Evolutionary conservation across 106 monocot species (phyloP), one percentile per base, ranked within the genome.

Genomic region (Vanilla planifolia): DNA sequence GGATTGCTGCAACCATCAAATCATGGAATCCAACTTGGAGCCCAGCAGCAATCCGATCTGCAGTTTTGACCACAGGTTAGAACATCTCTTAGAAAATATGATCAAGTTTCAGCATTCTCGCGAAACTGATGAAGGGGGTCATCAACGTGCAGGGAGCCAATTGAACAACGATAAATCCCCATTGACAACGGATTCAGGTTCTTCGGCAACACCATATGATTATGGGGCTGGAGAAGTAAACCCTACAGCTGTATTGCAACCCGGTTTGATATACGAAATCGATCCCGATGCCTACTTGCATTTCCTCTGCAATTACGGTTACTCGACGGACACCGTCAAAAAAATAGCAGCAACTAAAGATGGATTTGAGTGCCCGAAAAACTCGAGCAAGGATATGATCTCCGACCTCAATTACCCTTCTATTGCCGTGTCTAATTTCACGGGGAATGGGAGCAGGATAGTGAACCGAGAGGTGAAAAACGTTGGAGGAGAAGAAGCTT

Each of bases 261-360:
- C 87, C 0, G 92, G 92, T 16, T 73, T 87, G 10, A 69, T 92
- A 5, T 92, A 87, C 16, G 92, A 92, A 45, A 8, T 67, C 35
- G 70, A 42, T 11, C 48, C 68, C 0, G 56, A 64, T 5, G 87
- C 83, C 42, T 83, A 86, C 46, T 41, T 92, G 26, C 80, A 67
- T 22, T 92, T 92, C 44, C 73, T 92, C 17, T 92, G 92, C 73
- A 73, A 92, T 80, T 87, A 84, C 27, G 92, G 87, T 13, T 92
- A 87, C 67, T 16, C 67, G 19, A n/a, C 75, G 42, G 50, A 73
- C 8, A 77, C 41, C 2, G 80, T 92, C 42, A 75, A 63, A n/a
- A 67, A 64, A 1, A 84, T 92, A 29, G 47, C 83, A 23, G 55
- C 53, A 6, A 29, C 67, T 15, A 66, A 80, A 9, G 52, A 71